Conservation (phyloP, 139 green algal species). For the Chara braunii region DNA sequence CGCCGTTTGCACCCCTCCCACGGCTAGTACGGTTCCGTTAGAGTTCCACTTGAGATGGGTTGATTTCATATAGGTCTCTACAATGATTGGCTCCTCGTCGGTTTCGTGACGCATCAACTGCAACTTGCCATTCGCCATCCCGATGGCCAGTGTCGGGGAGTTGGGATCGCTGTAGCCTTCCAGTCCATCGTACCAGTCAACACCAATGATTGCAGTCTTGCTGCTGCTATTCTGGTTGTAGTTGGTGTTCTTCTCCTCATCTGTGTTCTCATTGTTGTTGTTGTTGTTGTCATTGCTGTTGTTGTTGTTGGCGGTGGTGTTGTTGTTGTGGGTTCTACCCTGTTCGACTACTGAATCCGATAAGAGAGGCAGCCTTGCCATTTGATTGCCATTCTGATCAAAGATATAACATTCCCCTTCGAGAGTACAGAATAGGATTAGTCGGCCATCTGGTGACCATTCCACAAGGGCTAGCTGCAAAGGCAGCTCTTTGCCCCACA, state of each 20-base stretch:
- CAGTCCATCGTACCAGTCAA: slow-evolving; percentile 71
- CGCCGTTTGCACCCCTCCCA: slow-evolving; percentile 26
- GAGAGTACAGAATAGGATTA: slow-evolving; percentile 55
- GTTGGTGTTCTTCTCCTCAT: too few relatives aligned
- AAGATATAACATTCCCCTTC: slow-evolving; percentile 63
- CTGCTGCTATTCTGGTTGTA: too few relatives aligned
- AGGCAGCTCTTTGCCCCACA: slow-evolving; percentile 65
- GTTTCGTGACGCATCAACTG: slow-evolving; percentile 65
- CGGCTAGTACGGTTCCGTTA: slow-evolving; percentile 61
- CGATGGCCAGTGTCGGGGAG: slow-evolving; percentile 58
- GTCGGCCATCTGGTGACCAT: slow-evolving; percentile 61
- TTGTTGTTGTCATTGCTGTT: too few relatives aligned
- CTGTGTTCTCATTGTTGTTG: too few relatives aligned
- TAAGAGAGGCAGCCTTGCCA: slow-evolving; percentile 57
- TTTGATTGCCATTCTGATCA: slow-evolving; percentile 63
- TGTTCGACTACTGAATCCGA: too few relatives aligned
- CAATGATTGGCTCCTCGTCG: slow-evolving; percentile 59
- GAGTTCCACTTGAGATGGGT: slow-evolving; percentile 58
- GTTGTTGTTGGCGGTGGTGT: too few relatives aligned
- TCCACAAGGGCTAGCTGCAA: slow-evolving; percentile 57
- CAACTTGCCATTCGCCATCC: slow-evolving; percentile 58
- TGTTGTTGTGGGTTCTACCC: too few relatives aligned
- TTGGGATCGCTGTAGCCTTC: slow-evolving; percentile 55
- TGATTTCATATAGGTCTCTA: slow-evolving; percentile 60
- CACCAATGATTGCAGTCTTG: slow-evolving; percentile 48